Percentiles rank a stretch among this genome's conserved stretches.
Evolutionary conservation across 2,329 filamentous ascomycete genomes (phyloP).

Genomic region (Calonectria pseudoreteaudii): DNA sequence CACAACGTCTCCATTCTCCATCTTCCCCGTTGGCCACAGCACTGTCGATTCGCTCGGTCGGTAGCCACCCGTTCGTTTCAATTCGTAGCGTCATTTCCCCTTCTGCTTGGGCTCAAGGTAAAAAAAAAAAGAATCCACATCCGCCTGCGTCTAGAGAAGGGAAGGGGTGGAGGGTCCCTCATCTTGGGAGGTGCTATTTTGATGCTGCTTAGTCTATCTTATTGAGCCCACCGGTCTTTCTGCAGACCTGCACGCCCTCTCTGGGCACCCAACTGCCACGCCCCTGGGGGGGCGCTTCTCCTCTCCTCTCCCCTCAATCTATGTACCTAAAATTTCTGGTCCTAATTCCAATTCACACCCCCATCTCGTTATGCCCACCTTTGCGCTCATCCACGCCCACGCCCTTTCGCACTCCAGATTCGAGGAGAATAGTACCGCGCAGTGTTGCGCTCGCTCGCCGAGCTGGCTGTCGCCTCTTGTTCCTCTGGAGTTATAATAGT

Average conservation of each 20-base stretch:
- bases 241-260: constrained; percentile 19
- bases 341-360: constrained; percentile 8
- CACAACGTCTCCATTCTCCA: constrained; percentile 19
- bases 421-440: constrained; percentile 19
- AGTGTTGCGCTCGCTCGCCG: constrained; percentile 31
- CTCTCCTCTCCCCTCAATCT: background rate
- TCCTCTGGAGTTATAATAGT: constrained; percentile 33
- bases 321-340: background rate
- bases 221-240: constrained; percentile 16
- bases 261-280: background rate
- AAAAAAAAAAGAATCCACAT: background rate
- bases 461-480: constrained; percentile 34
- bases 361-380: constrained; percentile 5
- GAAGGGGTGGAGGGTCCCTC: constrained; percentile 20
- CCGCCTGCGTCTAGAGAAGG: background rate
- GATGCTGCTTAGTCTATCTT: constrained; percentile 24
- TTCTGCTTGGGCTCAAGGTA: constrained; percentile 15
- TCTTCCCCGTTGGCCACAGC: constrained; percentile 2
- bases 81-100: constrained; percentile 33
- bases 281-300: background rate
- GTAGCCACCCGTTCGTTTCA: constrained; percentile 40
- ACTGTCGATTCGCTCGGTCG: constrained; percentile 17
- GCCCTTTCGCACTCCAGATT: constrained; percentile 9
- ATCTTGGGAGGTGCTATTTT: constrained; percentile 27
- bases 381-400: background rate